Percentiles rank a stretch among this genome's conserved stretches.
phyloP scores from a whole-genome alignment of 176 grass and related monocot species.

The barley (Hordeum vulgare) region DNA sequence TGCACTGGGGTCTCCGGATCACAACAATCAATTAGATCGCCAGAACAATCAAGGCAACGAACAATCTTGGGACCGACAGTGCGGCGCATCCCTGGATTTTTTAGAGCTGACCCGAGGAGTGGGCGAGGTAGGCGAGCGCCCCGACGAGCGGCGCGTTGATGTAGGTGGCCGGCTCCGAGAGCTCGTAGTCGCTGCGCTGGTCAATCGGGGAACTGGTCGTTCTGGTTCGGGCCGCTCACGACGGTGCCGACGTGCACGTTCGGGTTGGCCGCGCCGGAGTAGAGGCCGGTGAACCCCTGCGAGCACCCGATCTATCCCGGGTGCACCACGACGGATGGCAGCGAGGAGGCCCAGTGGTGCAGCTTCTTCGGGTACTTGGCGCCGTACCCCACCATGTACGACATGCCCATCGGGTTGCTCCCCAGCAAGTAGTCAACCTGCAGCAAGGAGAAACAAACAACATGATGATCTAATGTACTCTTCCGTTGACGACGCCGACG shows the following conservation, averaged over 20 bases:
- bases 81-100: neutral
- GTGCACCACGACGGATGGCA: slow-evolving; percentile 66
- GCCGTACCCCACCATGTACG: slow-evolving; percentile 96
- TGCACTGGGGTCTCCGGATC: slow-evolving; percentile 68
- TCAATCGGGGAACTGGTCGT: slow-evolving; percentile 79
- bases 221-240: slow-evolving; percentile 64
- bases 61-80: neutral
- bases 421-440: slow-evolving; percentile 89
- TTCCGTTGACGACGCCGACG: neutral
- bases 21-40: neutral
- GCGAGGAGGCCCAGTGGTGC: slow-evolving; percentile 83
- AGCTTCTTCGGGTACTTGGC: slow-evolving; percentile 44
- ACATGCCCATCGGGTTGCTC: slow-evolving; percentile 72
- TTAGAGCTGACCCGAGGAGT: slow-evolving; percentile 80
- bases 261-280: slow-evolving; percentile 58
- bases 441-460: neutral
- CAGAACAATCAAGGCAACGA: neutral
- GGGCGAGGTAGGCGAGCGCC: slow-evolving; percentile 83
- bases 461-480: neutral
- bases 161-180: slow-evolving; percentile 88
- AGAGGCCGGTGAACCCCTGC: slow-evolving; percentile 61
- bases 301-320: slow-evolving; percentile 65
- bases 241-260: slow-evolving; percentile 76
- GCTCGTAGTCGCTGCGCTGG: slow-evolving; percentile 72
- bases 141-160: slow-evolving; percentile 98